A percentile compares a stretch with the other conserved stretches of the same genome.
phyloP scores from a whole-genome alignment of 306 rosid species.

The Biancaea sappan region DNA sequence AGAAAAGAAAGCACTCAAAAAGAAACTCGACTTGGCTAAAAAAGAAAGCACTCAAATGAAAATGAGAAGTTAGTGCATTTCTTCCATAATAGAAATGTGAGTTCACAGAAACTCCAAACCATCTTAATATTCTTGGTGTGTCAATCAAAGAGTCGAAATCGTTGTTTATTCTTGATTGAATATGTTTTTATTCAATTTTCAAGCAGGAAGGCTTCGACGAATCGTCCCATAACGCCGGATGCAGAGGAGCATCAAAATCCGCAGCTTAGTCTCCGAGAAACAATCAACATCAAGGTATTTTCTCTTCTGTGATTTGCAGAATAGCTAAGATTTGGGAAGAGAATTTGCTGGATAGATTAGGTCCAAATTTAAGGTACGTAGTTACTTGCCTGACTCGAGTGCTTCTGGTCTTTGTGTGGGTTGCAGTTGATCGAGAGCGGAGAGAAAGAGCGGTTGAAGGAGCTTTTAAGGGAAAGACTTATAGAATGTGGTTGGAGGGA shows the following conservation, averaged over 20 bases:
- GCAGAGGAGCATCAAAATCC: conserved; percentile 41
- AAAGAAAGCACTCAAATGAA: too few species aligned
- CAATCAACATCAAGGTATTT: conserved; percentile 51
- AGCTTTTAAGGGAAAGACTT: conserved; percentile 43
- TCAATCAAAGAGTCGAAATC: too few species aligned
- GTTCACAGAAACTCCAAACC: background rate
- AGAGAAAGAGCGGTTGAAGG: conserved; percentile 59
- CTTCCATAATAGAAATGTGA: background rate
- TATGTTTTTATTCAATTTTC: background rate
- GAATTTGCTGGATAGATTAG: too few species aligned
- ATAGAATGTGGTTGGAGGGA: conserved; percentile 65
- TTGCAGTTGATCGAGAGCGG: conserved; percentile 49
- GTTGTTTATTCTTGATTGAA: background rate
- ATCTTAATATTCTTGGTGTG: background rate
- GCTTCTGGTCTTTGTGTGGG: too few species aligned
- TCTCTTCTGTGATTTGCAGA: too few species aligned
- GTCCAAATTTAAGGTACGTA: too few species aligned
- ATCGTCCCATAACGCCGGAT: conserved; percentile 57
- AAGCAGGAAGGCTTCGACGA: conserved; percentile 57
- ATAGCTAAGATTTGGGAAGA: too few species aligned
- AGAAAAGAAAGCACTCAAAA: too few species aligned
- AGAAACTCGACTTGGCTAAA: too few species aligned
- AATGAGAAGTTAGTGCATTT: too few species aligned
- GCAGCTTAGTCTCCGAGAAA: conserved; percentile 48
- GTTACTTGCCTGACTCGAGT: too few species aligned